Conservation (phyloP, 2,329 filamentous ascomycete genomes). For the Fusarium austroafricanum region DNA sequence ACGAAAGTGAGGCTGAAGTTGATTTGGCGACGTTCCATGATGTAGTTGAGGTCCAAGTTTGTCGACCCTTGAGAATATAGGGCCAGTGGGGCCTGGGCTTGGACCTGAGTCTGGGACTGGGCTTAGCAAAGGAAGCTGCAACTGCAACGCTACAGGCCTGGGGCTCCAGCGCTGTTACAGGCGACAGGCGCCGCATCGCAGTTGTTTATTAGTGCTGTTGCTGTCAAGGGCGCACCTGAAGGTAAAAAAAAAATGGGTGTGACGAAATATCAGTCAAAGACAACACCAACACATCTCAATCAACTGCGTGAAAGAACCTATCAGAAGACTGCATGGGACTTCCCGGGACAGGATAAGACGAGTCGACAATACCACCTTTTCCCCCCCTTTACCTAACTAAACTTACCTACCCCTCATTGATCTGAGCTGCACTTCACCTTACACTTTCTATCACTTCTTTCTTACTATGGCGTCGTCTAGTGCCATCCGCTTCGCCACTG, state of each 20-base stretch:
- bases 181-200: conserved; percentile 41
- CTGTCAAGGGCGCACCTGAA: too few relatives aligned
- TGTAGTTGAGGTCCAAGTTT: conserved; percentile 38
- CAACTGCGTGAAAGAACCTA: neutral
- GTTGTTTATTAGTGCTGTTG: neutral
- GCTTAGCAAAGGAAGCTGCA: too few relatives aligned
- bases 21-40: conserved; percentile 23
- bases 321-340: neutral
- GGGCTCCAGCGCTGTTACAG: conserved; percentile 44
- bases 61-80: conserved; percentile 21
- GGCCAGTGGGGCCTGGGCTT: conserved; percentile 23
- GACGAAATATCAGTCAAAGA: neutral
- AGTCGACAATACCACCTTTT: neutral
- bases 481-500: conserved; percentile 60
- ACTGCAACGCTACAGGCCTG: conserved; percentile 26
- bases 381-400: neutral
- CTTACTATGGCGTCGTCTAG: conserved; percentile 46
- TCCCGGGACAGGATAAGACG: neutral
- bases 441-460: neutral
- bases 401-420: conserved; percentile 22
- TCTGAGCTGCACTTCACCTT: neutral
- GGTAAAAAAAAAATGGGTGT: too few relatives aligned
- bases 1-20: conserved; percentile 1
- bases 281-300: neutral
- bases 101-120: conserved; percentile 1